These are phyloP conservation scores for Rhododendron ferrugineum DNA, from an alignment of 148 eudicot genomes.

Conservation along the genomic window DNA sequence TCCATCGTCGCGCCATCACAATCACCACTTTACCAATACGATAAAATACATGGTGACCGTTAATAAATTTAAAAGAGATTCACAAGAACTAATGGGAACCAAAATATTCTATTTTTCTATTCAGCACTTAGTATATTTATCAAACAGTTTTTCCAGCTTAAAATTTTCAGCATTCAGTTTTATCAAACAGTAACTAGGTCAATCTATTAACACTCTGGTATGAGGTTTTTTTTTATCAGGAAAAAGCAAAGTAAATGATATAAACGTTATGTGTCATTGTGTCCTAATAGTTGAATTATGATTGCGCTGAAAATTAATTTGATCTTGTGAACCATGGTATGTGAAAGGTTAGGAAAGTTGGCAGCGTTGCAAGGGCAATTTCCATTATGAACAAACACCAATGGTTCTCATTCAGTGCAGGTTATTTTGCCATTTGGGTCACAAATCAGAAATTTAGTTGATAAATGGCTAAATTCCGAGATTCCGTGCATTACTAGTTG, in stretches of 20 bases:
- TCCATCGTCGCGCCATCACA: too few relatives aligned
- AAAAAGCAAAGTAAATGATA: not conserved
- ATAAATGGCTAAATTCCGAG: not conserved
- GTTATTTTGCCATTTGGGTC: constrained; percentile 90
- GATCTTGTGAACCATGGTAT: constrained; percentile 4
- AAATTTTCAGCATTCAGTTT: too few relatives aligned
- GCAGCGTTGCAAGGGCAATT: constrained; percentile 96
- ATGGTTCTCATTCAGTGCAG: constrained; percentile 84
- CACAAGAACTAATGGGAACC: too few relatives aligned
- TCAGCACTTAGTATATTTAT: too few relatives aligned
- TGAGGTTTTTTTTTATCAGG: not conserved
- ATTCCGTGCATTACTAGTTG: too few relatives aligned
- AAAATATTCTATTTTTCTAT: too few relatives aligned
- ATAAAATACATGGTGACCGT: too few relatives aligned
- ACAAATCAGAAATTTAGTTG: constrained; percentile 83
- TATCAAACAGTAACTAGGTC: not conserved
- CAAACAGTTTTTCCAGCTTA: too few relatives aligned
- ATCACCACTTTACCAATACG: too few relatives aligned
- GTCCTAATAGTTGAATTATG: not conserved
- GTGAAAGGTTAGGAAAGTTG: constrained; percentile 79
- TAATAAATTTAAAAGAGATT: too few relatives aligned
- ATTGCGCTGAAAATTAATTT: not conserved
- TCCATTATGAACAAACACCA: constrained; percentile 88
- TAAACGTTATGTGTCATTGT: not conserved
- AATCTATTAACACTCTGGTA: not conserved